A percentile compares a stretch with the other conserved stretches of the same genome.
phyloP scores from a whole-genome alignment of 2,329 filamentous ascomycete species.

The Penicillium sp. region DNA sequence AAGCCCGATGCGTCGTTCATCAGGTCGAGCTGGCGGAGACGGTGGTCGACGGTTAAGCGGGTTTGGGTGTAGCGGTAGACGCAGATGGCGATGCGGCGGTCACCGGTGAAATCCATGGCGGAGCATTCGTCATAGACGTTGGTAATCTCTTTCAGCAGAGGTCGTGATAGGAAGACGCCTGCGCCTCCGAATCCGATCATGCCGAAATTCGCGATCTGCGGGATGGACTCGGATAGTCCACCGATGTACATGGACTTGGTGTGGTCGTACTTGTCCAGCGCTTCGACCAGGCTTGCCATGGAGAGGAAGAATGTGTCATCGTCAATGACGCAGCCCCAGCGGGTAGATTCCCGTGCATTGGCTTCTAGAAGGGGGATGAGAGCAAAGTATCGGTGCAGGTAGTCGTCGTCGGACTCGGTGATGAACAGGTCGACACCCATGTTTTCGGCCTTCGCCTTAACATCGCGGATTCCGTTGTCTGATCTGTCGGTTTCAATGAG shows the following conservation, averaged over 20 bases:
- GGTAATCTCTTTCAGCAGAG: slow-evolving; percentile 53
- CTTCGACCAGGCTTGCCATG: slow-evolving; percentile 52
- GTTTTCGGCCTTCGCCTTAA: slow-evolving; percentile 36
- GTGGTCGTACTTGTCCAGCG: slow-evolving; percentile 53
- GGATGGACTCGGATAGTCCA: slow-evolving; percentile 58
- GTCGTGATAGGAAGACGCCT: slow-evolving; percentile 59
- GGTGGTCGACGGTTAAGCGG: slow-evolving; percentile 57
- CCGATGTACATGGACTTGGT: slow-evolving; percentile 56
- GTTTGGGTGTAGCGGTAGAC: slow-evolving; percentile 57
- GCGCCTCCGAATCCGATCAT: slow-evolving; percentile 64
- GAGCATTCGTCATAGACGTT: slow-evolving; percentile 54
- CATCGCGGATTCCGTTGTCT: slow-evolving; percentile 17
- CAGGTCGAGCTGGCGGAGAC: slow-evolving; percentile 61
- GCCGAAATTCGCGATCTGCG: slow-evolving; percentile 55
- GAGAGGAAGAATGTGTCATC: slow-evolving; percentile 66
- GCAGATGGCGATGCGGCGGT: slow-evolving; percentile 60
- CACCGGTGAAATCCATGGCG: slow-evolving; percentile 50
- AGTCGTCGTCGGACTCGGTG: slow-evolving; percentile 36
- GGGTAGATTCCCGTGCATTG: slow-evolving; percentile 46
- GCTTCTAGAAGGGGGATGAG: slow-evolving; percentile 54
- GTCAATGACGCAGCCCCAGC: slow-evolving; percentile 61
- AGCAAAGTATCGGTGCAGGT: slow-evolving; percentile 58
- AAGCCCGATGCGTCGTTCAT: slow-evolving; percentile 58
- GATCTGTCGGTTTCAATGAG: slow-evolving; percentile 49
- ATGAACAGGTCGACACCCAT: slow-evolving; percentile 47